Base-by-base conservation (phyloP, 805 yeast genomes). In the Lachancea lanzarotensis region DNA sequence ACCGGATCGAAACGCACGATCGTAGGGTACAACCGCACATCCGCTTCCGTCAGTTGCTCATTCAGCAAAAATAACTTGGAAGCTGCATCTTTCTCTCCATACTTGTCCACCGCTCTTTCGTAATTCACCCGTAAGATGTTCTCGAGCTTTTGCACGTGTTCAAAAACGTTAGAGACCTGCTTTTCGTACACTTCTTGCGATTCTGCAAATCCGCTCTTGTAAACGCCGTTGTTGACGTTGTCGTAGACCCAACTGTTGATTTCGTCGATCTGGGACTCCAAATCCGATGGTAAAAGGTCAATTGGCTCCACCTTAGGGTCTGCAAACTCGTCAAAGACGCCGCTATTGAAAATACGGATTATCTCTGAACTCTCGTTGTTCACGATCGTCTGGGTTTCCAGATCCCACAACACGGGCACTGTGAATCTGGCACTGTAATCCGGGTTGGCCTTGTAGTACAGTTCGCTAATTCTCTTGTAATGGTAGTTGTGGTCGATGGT, bases 381-480 rank as follows among this genome's bases (percentile, higher is more conserved):
- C 46, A 91, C 98, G 62, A 91, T 85, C 1, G 95, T 84, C 44
- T 78, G 67, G 27, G 76, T 74, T 67, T 90, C 81, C 58, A 75
- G 83, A 66, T 91, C 98, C 93, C 95, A 91, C 55, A 91, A 71
- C 2, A 90, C 85, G 1, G 98, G 98, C 30, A 91, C 98, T 1
- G 97, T 90, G 61, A 79, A 85, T 51, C 97, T 73, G 3, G 95
- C 96, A 13, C 65, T 68, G 66, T 88, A 90, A 26, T 82, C 75
- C 1, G 90, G 82, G 43, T 87, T 72, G 8, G 85, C 85, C 63
- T 80, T 81, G 66, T 68, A 80, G 63, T 91, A 91, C 19, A 90
- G 57, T 53, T 91, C 83, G 26, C 82, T 73, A 40, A 90, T 50
- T 52, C 88, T 72, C 44, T 73, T 65, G 53, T 69, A 70, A 7